phyloP scores from a whole-genome alignment of 805 yeast genomes.

The Wickerhamomyces chaumierensis region DNA sequence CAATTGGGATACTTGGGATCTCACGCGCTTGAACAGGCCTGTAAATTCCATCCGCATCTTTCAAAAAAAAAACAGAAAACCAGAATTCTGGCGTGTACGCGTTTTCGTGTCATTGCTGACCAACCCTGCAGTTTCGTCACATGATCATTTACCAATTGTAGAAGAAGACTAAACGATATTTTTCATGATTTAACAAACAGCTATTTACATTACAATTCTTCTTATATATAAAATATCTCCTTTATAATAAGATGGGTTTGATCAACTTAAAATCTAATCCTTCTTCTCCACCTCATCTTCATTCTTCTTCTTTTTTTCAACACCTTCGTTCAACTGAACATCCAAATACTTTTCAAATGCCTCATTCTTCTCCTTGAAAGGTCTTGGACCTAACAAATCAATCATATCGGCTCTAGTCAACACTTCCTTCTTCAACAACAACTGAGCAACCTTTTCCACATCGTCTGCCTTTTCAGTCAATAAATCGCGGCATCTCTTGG shows the following conservation, averaged over 20 bases:
- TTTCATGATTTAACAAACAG: too few relatives aligned
- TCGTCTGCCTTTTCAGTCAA: slow-evolving; percentile 61
- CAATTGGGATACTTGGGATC: not conserved
- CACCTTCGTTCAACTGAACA: not conserved
- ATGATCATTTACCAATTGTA: too few relatives aligned
- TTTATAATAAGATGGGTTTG: too few relatives aligned
- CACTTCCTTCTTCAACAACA: slow-evolving; percentile 76
- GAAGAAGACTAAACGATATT: too few relatives aligned
- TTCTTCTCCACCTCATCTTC: not conserved
- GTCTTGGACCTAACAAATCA: slow-evolving; percentile 78
- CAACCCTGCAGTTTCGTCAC: too few relatives aligned
- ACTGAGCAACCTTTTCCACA: slow-evolving; percentile 80
- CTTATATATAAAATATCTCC: too few relatives aligned
- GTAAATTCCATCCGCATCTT: too few relatives aligned
- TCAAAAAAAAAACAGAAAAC: too few relatives aligned
- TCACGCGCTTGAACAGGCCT: not conserved
- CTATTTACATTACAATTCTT: too few relatives aligned
- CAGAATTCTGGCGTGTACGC: too few relatives aligned
- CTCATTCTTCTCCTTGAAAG: slow-evolving; percentile 82
- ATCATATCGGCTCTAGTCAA: slow-evolving; percentile 92
- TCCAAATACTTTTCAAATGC: slow-evolving; percentile 73
- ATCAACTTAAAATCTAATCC: not conserved
- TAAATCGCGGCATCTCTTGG: slow-evolving; percentile 56
- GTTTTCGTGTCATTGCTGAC: too few relatives aligned
- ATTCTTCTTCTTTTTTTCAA: too few relatives aligned